Evolutionary conservation across 495 filamentous ascomycete genomes (phyloP), one percentile per base, ranked within the genome.

Genomic region (Penicillium paxilli): DNA sequence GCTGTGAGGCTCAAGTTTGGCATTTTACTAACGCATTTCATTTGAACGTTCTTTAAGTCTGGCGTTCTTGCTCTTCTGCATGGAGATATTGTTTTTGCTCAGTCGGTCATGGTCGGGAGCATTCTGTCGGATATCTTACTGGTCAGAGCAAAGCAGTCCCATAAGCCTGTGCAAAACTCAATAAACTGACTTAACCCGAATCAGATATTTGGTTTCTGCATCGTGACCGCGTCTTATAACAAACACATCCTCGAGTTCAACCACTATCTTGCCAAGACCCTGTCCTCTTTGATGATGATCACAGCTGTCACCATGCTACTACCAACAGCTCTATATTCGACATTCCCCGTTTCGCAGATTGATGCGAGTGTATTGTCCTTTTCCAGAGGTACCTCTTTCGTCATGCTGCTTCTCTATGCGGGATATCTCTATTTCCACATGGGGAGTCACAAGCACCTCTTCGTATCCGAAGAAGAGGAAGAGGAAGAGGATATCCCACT

Each of bases 381-480:
- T 26, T 63, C 61, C 5, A 58, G 47, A 16, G 66, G 61, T n/a
- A 63, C 60, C 12, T 55, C 66, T 17, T 44, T 67, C 8, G 78
- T 90, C 20, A 71, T 91, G 4, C 73, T 91, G 5, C 38, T 87
- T 24, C 79, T 90, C 5, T 91, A 91, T 62, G 64, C 80, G 37
- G 71, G 88, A 2, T 91, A 90, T 60, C 78, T 91, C 37, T 57
- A 87, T 17, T 91, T 70, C 57, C 52, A 61, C 50, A 44, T 73
- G 37, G 57, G 51, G 50, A 55, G 63, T 20, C 62, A 69, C 44
- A 51, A 51, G 2, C 52, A 62, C 14, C 47, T 67, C 9, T 57
- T 64, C 61, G 82, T 81, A 19, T 46, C 56, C 4, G 51, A 56
- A 9, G 55, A 57, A 9, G 63, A 58, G 22, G 38, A 60, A 20